Conservation (phyloP, 2,329 filamentous ascomycete genomes). For the Huntiella omanensis region DNA sequence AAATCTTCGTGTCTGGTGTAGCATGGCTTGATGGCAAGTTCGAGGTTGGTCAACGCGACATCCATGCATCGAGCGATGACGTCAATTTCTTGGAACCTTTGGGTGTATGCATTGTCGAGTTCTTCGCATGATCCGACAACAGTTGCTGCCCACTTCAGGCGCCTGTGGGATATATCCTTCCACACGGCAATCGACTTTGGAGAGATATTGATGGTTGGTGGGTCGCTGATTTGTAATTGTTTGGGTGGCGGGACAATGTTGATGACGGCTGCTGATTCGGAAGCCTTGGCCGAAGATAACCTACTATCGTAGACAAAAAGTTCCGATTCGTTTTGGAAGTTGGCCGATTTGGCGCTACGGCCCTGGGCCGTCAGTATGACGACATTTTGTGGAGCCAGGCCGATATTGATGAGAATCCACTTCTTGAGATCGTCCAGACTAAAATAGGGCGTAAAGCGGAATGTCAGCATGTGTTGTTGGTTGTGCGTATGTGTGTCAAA, state of each 20-base stretch:
- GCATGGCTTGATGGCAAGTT: constrained; percentile 51
- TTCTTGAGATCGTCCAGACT: constrained; percentile 70
- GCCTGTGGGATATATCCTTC: constrained; percentile 67
- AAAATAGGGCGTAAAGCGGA: constrained; percentile 2
- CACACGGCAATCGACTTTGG: constrained; percentile 71
- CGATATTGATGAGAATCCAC: constrained; percentile 59
- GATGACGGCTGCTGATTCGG: constrained; percentile 25
- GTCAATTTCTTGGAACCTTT: constrained; percentile 54
- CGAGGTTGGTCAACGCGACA: constrained; percentile 71
- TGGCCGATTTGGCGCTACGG: constrained; percentile 65
- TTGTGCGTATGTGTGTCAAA: not conserved
- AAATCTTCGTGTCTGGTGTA: constrained; percentile 54
- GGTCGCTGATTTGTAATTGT: constrained; percentile 18
- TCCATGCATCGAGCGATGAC: constrained; percentile 64
- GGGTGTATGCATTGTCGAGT: constrained; percentile 40
- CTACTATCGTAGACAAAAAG: constrained; percentile 84
- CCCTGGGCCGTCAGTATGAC: constrained; percentile 75
- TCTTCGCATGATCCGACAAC: constrained; percentile 49
- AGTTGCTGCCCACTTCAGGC: constrained; percentile 59
- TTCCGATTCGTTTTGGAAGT: constrained; percentile 68
- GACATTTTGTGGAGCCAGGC: constrained; percentile 59
- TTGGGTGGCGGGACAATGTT: constrained; percentile 31
- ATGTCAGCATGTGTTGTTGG: constrained; percentile 8
- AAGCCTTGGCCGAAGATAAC: constrained; percentile 40
- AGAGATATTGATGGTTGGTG: constrained; percentile 69